phyloP scores from a whole-genome alignment of 805 yeast genomes.

The Sugiyamaella boreocaroliniensis region DNA sequence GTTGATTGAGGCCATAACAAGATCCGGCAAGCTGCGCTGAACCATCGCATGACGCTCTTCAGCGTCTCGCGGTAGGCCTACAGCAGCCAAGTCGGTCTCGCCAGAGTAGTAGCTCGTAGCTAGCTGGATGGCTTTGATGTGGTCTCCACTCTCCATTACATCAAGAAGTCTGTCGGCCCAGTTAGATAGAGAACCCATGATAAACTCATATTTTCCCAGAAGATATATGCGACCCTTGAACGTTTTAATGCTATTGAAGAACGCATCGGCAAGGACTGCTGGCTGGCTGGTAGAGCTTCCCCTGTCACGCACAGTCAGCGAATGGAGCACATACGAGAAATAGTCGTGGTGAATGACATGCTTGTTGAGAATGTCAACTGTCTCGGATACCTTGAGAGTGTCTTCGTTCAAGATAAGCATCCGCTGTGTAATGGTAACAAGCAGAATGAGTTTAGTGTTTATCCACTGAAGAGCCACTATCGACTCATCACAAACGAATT shows the following conservation, averaged over 20 bases:
- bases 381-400: conserved; percentile 32
- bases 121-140: conserved; percentile 48
- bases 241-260: conserved; percentile 32
- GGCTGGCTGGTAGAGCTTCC: conserved; percentile 13
- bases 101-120: conserved; percentile 51
- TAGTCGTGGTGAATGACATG: conserved; percentile 35
- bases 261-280: conserved; percentile 30
- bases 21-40: conserved; percentile 46
- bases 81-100: conserved; percentile 41
- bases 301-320: conserved; percentile 10
- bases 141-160: conserved; percentile 43
- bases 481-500: conserved; percentile 42
- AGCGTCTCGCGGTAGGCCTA: conserved; percentile 50
- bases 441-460: conserved; percentile 33
- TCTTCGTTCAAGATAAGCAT: conserved; percentile 38
- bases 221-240: conserved; percentile 45
- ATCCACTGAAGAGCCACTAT: conserved; percentile 56
- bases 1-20: conserved; percentile 48
- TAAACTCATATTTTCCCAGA: conserved; percentile 46
- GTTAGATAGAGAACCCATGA: conserved; percentile 51
- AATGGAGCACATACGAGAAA: conserved; percentile 22
- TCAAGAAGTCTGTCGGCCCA: conserved; percentile 63
- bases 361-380: conserved; percentile 36
- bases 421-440: conserved; percentile 43
- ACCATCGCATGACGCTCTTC: conserved; percentile 43